Base-by-base conservation (phyloP, 2,329 filamentous ascomycete species). In the Calonectria honghensis region DNA sequence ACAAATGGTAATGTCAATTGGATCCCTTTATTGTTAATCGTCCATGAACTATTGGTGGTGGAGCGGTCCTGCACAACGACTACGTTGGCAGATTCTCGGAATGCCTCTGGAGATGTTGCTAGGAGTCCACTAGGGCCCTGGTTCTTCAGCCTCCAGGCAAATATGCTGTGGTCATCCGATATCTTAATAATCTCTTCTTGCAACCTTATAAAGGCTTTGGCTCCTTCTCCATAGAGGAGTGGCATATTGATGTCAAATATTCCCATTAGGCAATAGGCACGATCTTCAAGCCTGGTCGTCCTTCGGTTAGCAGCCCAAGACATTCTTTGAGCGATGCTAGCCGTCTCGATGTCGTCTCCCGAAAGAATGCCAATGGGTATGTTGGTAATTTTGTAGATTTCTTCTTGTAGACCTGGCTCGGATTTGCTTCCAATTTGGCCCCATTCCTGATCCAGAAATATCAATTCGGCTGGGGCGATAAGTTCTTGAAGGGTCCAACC, bases 241-340 rank as follows among this genome's bases (percentile, higher is more conserved):
- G 57, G 57, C 57, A 61, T 61, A 18, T 61, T 39, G 35, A 61
- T 61, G 6, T 61, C 57, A 29, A 61, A 61, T 27, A 61, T 61
- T 4, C 57, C 57, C n/a, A 61, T 24, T 20, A 61, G 41, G 32
- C 57, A 61, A 61, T 61, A 61, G 2, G 57, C 57, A 14, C 35
- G 32, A 41, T 61, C 57, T 10, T 61, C 57, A 16, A 61, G 57
- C 13, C 57, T 39, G n/a, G 57, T 27, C 27, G 57, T 61, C 13
- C n/a, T 39, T 24, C 57, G 37, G 10, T 41, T 29, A 9, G 57
- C n/a, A 1, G 57, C 57, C 57, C 57, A 61, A 3, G 57, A 61
- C 57, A 61, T 61, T 29, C 57, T 35, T 29, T 61, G 57, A n/a
- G 57, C 57, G n/a, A 61, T 6, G 13, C 57, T 61, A 14, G 57